These are phyloP conservation scores for Ceratobasidium sp. DNA, from an alignment of 1,284 basidiomycete genomes.

Conservation along the genomic window DNA sequence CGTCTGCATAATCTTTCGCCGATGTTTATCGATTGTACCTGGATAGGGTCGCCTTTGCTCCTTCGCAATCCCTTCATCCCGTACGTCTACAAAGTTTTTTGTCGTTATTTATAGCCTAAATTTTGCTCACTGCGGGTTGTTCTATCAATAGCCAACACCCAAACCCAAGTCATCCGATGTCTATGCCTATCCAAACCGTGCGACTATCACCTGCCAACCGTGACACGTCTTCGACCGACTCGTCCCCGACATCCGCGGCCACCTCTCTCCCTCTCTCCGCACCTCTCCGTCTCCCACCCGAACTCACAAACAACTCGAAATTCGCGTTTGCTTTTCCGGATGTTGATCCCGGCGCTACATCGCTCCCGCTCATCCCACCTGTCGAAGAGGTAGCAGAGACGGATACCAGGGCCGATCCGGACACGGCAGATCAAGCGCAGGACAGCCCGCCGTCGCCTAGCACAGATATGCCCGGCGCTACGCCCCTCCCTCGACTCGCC, in stretches of 20 bases:
- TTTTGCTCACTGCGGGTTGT: background rate
- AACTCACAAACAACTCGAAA: slow-evolving; percentile 39
- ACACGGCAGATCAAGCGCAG: slow-evolving; percentile 31
- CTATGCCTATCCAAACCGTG: slow-evolving; percentile 8
- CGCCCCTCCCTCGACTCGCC: slow-evolving; percentile 66
- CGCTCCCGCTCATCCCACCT: slow-evolving; percentile 7
- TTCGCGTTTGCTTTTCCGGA: slow-evolving; percentile 36
- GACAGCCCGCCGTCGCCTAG: slow-evolving; percentile 46
- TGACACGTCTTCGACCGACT: slow-evolving; percentile 20
- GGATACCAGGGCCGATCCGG: background rate
- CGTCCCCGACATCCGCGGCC: slow-evolving; percentile 31
- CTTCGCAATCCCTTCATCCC: background rate
- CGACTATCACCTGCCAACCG: slow-evolving; percentile 15
- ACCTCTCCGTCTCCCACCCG: slow-evolving; percentile 27
- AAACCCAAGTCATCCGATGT: background rate
- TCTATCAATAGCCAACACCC: background rate
- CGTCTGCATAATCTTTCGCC: background rate
- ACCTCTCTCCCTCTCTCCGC: slow-evolving; percentile 31
- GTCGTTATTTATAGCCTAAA: background rate
- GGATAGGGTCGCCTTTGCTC: slow-evolving; percentile 2
- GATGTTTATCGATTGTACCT: background rate
- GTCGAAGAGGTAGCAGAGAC: slow-evolving; percentile 8
- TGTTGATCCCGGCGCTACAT: slow-evolving; percentile 5
- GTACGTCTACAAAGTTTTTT: slow-evolving; percentile 4
- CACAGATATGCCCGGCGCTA: slow-evolving; percentile 40